These are phyloP conservation scores for Tricholoma sp. DNA, from an alignment of 768 basidiomycete genomes.

Conservation along the genomic window DNA sequence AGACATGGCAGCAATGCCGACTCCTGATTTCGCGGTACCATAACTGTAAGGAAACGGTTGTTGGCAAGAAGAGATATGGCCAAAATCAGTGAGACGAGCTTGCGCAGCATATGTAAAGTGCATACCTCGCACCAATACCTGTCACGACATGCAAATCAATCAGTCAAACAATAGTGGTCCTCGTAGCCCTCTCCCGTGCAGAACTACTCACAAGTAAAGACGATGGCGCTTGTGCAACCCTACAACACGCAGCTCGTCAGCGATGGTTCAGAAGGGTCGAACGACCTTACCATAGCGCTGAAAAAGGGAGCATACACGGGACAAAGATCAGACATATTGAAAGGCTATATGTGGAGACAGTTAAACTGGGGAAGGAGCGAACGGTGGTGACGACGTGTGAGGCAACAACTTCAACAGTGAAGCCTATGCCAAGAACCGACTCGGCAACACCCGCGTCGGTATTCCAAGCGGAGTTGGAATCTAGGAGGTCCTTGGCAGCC, in stretches of 20 bases:
- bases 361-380: slow-evolving; percentile 6
- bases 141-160: slow-evolving; percentile 2
- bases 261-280: not conserved
- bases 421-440: not conserved
- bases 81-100: slow-evolving; percentile 4
- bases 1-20: slow-evolving; percentile 96
- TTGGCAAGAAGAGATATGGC: slow-evolving; percentile 7
- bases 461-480: not conserved
- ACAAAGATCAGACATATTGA: slow-evolving; percentile 72
- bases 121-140: slow-evolving; percentile 87
- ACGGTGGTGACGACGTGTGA: slow-evolving; percentile 13
- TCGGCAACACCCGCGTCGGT: slow-evolving; percentile 12
- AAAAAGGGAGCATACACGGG: slow-evolving; percentile 98
- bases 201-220: slow-evolving; percentile 84
- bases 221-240: slow-evolving; percentile 96
- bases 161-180: slow-evolving; percentile 2
- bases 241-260: slow-evolving; percentile 22
- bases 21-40: slow-evolving; percentile 98
- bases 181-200: not conserved
- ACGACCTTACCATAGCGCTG: slow-evolving; percentile 78
- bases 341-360: slow-evolving; percentile 11
- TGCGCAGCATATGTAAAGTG: slow-evolving; percentile 10
- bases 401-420: slow-evolving; percentile 9
- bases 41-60: slow-evolving; percentile 58
- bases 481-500: too few species aligned